Conservation (phyloP, 73 alveolate species). For the Symbiodinium natans region DNA sequence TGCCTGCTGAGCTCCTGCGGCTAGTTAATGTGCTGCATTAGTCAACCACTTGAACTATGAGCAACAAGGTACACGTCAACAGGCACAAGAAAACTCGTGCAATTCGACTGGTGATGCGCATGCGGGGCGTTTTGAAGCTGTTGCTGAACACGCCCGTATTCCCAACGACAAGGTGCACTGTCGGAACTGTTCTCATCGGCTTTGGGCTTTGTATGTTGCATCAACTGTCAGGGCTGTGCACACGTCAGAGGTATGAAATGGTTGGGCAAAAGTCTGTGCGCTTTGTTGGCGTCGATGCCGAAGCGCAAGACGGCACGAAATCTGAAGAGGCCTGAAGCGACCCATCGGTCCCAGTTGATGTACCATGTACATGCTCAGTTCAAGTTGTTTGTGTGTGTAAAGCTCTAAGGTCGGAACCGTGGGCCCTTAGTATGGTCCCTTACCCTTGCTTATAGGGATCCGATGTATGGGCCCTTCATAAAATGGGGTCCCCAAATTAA, state of each 20-base stretch:
- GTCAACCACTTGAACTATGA: too few relatives aligned
- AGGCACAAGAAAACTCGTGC: constrained; percentile 73
- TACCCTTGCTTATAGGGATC: too few relatives aligned
- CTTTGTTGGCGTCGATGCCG: constrained; percentile 73
- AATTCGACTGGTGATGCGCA: constrained; percentile 82
- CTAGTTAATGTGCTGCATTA: background rate
- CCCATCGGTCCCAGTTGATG: too few relatives aligned
- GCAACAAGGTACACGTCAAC: constrained; percentile 70
- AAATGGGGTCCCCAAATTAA: too few relatives aligned
- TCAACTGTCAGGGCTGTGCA: too few relatives aligned
- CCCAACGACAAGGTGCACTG: constrained; percentile 52
- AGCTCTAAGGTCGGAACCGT: too few relatives aligned
- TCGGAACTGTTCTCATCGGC: too few relatives aligned
- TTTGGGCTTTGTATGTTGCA: too few relatives aligned
- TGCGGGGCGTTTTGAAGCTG: constrained; percentile 86
- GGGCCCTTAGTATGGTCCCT: too few relatives aligned
- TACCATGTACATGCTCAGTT: too few relatives aligned
- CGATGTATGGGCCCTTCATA: too few relatives aligned
- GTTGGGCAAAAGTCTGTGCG: constrained; percentile 91
- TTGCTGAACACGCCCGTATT: constrained; percentile 90
- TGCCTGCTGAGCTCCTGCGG: background rate
- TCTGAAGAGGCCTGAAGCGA: background rate
- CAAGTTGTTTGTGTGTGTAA: too few relatives aligned
- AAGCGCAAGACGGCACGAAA: background rate
- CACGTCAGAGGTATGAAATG: constrained; percentile 70